phyloP scores from a whole-genome alignment of 2,329 filamentous ascomycete genomes.

The Colletotrichum higginsianum region DNA sequence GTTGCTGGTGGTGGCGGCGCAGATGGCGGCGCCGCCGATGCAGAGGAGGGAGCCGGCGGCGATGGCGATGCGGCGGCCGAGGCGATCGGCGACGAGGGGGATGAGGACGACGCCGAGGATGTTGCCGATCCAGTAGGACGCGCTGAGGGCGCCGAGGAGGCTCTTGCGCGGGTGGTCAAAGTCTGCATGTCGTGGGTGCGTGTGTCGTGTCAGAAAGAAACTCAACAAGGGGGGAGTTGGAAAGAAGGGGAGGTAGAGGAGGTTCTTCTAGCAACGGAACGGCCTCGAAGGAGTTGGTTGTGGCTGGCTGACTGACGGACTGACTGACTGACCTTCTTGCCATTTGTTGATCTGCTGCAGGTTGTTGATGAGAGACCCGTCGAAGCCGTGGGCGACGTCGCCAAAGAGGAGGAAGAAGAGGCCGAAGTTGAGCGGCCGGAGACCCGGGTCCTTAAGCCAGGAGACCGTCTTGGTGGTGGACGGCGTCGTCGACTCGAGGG shows the following conservation, averaged over 20 bases:
- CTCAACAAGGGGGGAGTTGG: no score
- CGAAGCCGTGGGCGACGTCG: constrained; percentile 62
- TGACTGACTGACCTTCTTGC: constrained; percentile 50
- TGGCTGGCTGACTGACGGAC: constrained; percentile 35
- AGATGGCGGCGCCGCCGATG: constrained; percentile 55
- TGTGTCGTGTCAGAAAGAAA: neutral
- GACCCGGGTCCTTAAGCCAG: constrained; percentile 28
- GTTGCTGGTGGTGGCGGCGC: constrained; percentile 58
- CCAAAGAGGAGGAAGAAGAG: constrained; percentile 53
- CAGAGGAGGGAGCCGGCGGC: constrained; percentile 50
- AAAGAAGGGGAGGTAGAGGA: no score
- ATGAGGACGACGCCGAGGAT: constrained; percentile 61
- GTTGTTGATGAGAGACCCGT: constrained; percentile 65
- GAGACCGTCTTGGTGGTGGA: constrained; percentile 24
- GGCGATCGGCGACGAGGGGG: constrained; percentile 50
- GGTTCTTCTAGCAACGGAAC: no score
- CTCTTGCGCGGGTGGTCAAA: constrained; percentile 52
- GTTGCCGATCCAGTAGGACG: constrained; percentile 56
- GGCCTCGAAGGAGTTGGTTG: neutral
- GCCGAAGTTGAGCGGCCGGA: constrained; percentile 34
- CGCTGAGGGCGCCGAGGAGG: constrained; percentile 52
- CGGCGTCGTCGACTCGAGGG: constrained; percentile 35
- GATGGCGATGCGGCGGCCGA: constrained; percentile 52
- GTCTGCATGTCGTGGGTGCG: constrained; percentile 24
- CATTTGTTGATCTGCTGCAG: constrained; percentile 60